A percentile compares a stretch with the other conserved stretches of the same genome.
Conservation (phyloP, 495 filamentous ascomycete genomes). For the Chaetomidium leptoderma region DNA sequence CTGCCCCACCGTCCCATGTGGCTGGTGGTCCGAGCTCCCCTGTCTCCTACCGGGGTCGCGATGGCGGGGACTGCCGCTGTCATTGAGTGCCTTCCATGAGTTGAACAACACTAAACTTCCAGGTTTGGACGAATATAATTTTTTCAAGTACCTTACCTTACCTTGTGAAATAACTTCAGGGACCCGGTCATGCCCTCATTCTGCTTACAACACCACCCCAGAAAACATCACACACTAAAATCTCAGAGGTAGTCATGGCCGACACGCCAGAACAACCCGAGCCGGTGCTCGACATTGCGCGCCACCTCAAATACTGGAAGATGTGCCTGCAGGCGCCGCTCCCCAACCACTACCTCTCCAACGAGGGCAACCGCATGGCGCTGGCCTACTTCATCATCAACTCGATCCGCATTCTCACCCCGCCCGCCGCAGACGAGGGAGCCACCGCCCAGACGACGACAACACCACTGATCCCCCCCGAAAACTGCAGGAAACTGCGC, state of each 20-base stretch:
- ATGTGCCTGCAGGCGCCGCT: constrained; percentile 80
- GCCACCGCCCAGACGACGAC: constrained; percentile 13
- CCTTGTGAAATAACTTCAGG: too few relatives aligned
- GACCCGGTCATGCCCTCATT: background rate
- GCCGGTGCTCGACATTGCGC: constrained; percentile 58
- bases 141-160: too few relatives aligned
- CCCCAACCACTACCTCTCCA: constrained; percentile 74
- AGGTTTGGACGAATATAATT: too few relatives aligned
- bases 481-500: constrained; percentile 35
- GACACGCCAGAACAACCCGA: constrained; percentile 17
- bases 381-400: constrained; percentile 76
- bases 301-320: constrained; percentile 88
- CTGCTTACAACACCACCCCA: background rate
- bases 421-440: constrained; percentile 15
- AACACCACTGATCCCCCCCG: constrained; percentile 32
- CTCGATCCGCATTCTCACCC: constrained; percentile 43
- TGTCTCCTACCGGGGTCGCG: background rate
- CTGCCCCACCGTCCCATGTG: too few relatives aligned
- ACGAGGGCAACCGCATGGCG: constrained; percentile 83
- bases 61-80: constrained; percentile 12
- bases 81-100: constrained; percentile 9
- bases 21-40: constrained; percentile 12
- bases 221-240: constrained; percentile 5
- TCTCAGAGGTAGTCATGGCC: too few relatives aligned
- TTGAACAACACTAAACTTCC: background rate